Base-by-base conservation (phyloP, 345 rosid species). In the Rhodomyrtus tomentosa region DNA sequence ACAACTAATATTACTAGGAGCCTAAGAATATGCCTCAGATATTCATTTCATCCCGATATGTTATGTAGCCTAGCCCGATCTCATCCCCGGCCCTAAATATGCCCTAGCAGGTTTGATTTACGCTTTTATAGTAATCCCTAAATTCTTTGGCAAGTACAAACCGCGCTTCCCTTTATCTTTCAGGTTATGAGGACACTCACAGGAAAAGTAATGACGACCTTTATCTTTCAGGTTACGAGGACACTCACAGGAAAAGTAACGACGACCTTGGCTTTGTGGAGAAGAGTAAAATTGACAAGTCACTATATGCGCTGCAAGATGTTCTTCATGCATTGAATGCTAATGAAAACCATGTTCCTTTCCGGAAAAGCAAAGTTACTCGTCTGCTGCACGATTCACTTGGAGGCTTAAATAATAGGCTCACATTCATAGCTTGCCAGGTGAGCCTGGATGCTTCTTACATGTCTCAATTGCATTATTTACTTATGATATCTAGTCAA, bases 341-440 rank as follows among this genome's bases (percentile, higher is more conserved):
- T 54, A 92, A 91, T 82, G 96, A 92, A 82, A 84, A 84, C 29
- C 94, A 91, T 82, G 92, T 96, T 51, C 98, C 96, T 36, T 96
- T 93, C 86, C 92, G 98, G 45, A 96, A 93, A 89, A 96, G 94
- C 86, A 93, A 91, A 87, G 90, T 96, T 50, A 93, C 96, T 53
- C 93, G 89, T 62, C 87, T 96, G 94, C 84, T 94, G 89, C 92
- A 92, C 82, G 95, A 93, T 82, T 96, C 96, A 36, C 85, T 96
- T 22, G 90, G 91, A 87, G 91, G 95, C 82, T 82, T 81, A 72
- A 90, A 86, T 87, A 88, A 55, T 68, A 68, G 79, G 87, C 87
- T 92, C 14, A 83, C 92, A 92, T 84, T 93, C 80, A 83, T 96
- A 73, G 89, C 96, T 73, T 96, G 99, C 88, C 86, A 94, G 91